Conservation (phyloP, 371 early-diverging fungal species). For the Fennellomyces sp. region DNA sequence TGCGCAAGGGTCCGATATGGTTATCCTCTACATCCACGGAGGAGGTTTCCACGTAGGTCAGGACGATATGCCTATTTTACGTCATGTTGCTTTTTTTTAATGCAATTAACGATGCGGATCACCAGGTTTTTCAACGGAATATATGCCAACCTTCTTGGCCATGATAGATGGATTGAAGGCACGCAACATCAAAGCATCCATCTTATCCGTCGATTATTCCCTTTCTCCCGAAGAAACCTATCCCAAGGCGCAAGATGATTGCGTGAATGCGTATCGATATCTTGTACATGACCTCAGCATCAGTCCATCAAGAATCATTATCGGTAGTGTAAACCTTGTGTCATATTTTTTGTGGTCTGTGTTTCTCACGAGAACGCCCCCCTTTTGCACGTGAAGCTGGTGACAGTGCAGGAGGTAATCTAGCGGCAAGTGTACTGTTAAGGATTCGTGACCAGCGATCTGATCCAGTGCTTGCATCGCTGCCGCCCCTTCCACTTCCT, state of each 20-base stretch:
- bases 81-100: neutral
- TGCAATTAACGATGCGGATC: neutral
- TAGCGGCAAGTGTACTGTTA: slow-evolving; percentile 18
- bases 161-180: slow-evolving; percentile 12
- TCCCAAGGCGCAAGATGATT: slow-evolving; percentile 29
- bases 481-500: slow-evolving; percentile 25
- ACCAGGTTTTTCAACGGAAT: slow-evolving; percentile 15
- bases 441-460: slow-evolving; percentile 17
- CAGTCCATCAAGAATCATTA: slow-evolving; percentile 26
- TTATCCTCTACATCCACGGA: slow-evolving; percentile 28
- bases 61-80: neutral
- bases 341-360: no score
- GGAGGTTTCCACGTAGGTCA: slow-evolving; percentile 27
- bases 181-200: slow-evolving; percentile 9
- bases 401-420: slow-evolving; percentile 37
- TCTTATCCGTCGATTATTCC: slow-evolving; percentile 26
- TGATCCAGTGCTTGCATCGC: neutral
- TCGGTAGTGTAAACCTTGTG: no score
- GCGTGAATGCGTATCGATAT: slow-evolving; percentile 32
- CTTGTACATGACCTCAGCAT: slow-evolving; percentile 27
- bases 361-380: neutral
- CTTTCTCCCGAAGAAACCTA: slow-evolving; percentile 26
- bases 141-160: slow-evolving; percentile 16
- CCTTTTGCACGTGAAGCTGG: slow-evolving; percentile 21
- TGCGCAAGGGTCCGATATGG: slow-evolving; percentile 8